Base-by-base conservation (phyloP, 129 eudicot genomes). In the Arctium lappa region DNA sequence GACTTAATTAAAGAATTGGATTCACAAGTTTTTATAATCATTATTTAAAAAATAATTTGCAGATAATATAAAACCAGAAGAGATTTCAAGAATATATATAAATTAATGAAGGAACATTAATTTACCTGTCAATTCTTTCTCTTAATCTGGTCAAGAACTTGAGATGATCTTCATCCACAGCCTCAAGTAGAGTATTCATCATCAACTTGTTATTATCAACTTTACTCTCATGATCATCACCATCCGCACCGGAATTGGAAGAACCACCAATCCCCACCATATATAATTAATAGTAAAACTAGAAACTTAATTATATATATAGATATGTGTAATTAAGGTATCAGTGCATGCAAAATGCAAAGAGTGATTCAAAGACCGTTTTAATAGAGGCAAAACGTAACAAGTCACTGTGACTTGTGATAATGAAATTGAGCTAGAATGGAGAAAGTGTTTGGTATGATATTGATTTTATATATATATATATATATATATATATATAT, bases 101-200 rank as follows among this genome's bases (percentile, higher is more conserved):
- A 63, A 63, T 12, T 53, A 48, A 7, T 18, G 6, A 66, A 66
- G 5, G 9, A 66, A 66, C 33, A 27, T 29, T 50, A 12, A 75
- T 0, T 22, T 76, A 77, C 81, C 81, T 77, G 46, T 77, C 72
- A 33, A 34, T 77, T 62, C 36, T 62, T 36, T 77, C 53, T 77
- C 81, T 34, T 36, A 77, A 62, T 77, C 81, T 56, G n/a, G 33
- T 77, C 56, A 77, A 38, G 72, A 77, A 73, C 56, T 39, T 38
- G 56, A 73, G 5, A 62, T 77, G 81, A 77, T 77, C 72, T 77
- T 77, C 72, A 37, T 77, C 72, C 32, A 60, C 50, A 62, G 81
- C 11, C 34, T 77, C 81, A 34, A 77, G 50, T 62, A 34, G 18
- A 62, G 37, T 12, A 38, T 36, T 34, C 72, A 32, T 22, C 72